A percentile compares a stretch with the other conserved stretches of the same genome.
Conservation (phyloP, 1,139 yeast species). For the Taiozyma sp. region DNA sequence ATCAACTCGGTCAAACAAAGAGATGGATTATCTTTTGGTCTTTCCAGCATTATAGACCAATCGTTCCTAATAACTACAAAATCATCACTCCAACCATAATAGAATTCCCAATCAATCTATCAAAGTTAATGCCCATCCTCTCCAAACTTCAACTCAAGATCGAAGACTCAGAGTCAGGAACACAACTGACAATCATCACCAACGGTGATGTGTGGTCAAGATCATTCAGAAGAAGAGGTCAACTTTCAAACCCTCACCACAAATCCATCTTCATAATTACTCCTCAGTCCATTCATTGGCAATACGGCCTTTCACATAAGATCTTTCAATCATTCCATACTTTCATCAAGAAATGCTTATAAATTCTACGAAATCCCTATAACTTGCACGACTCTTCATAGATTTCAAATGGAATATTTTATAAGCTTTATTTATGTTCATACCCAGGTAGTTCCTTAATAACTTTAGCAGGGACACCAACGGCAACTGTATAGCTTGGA, state of each 20-base stretch:
- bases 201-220: conserved; percentile 31
- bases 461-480: conserved; percentile 55
- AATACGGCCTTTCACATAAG: conserved; percentile 10
- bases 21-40: conserved; percentile 42
- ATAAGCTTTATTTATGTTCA: conserved; percentile 1
- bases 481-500: conserved; percentile 47
- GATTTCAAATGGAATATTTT: background rate
- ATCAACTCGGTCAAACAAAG: conserved; percentile 28
- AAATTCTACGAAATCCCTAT: background rate
- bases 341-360: conserved; percentile 4
- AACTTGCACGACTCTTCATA: too few relatives aligned
- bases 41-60: conserved; percentile 16
- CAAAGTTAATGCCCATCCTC: background rate
- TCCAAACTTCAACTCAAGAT: too few relatives aligned
- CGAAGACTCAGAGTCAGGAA: background rate
- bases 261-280: conserved; percentile 11
- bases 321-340: conserved; percentile 21
- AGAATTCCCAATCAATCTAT: conserved; percentile 12
- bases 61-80: conserved; percentile 5
- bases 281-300: conserved; percentile 10
- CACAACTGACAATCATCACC: conserved; percentile 1
- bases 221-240: conserved; percentile 23
- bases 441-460: conserved; percentile 25
- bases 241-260: conserved; percentile 2
- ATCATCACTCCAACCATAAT: conserved; percentile 9